Percentiles rank a stretch among this genome's conserved stretches.
Evolutionary conservation across 2,329 filamentous ascomycete species (phyloP).

Genomic region (Xylariaceae sp.): DNA sequence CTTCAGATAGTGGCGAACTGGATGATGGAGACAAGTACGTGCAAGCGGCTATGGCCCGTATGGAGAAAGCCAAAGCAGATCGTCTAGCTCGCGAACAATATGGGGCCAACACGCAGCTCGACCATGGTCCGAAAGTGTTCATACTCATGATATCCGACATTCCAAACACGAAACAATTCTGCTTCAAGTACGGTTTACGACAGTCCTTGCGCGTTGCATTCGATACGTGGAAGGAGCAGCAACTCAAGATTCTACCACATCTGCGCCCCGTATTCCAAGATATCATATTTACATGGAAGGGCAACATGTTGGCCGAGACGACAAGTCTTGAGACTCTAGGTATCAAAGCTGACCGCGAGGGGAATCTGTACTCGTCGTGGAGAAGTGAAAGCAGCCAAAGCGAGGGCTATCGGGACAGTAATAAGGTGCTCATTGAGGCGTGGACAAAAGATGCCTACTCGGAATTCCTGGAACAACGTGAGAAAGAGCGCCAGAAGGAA

Average conservation of each 20-base stretch:
- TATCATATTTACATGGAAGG: slow-evolving; percentile 77
- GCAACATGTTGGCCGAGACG: slow-evolving; percentile 67
- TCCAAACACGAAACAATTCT: slow-evolving; percentile 51
- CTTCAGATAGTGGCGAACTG: slow-evolving; percentile 1
- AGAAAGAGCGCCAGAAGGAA: too few relatives aligned
- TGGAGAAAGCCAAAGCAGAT: slow-evolving; percentile 21
- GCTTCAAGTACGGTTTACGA: slow-evolving; percentile 62
- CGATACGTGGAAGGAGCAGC: slow-evolving; percentile 66
- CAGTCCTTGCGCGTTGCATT: slow-evolving; percentile 65
- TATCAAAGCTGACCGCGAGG: slow-evolving; percentile 44
- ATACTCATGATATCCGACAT: slow-evolving; percentile 68
- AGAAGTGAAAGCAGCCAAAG: slow-evolving; percentile 19
- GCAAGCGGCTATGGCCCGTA: slow-evolving; percentile 35
- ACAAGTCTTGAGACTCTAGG: slow-evolving; percentile 68
- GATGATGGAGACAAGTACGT: slow-evolving; percentile 35
- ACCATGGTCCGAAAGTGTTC: slow-evolving; percentile 40
- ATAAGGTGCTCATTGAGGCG: slow-evolving; percentile 69
- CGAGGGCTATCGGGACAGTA: slow-evolving; percentile 46
- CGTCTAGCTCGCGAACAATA: slow-evolving; percentile 16
- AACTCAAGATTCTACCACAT: slow-evolving; percentile 34
- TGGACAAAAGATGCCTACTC: slow-evolving; percentile 65
- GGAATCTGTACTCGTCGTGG: slow-evolving; percentile 34
- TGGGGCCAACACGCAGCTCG: background rate
- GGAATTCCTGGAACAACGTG: slow-evolving; percentile 25
- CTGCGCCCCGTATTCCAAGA: slow-evolving; percentile 37